Conservation (phyloP, 2,329 filamentous ascomycete genomes). For the Calycina herbarum region DNA sequence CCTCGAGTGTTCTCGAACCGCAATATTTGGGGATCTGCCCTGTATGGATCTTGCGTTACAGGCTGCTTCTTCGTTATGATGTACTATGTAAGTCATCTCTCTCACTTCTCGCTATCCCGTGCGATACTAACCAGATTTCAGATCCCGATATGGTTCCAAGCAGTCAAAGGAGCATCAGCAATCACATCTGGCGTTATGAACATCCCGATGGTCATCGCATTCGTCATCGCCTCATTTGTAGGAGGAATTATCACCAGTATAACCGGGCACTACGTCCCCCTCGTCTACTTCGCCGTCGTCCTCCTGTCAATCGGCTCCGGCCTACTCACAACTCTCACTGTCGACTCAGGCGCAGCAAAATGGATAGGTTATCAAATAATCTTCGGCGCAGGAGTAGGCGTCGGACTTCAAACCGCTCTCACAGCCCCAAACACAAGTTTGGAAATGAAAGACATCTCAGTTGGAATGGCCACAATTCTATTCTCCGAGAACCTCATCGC, state of each 20-base stretch:
- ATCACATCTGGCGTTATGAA: slow-evolving; percentile 12
- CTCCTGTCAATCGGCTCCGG: slow-evolving; percentile 21
- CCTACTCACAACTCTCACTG: slow-evolving; percentile 38
- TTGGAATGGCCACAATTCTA: slow-evolving; percentile 33
- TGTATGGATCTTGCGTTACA: slow-evolving; percentile 21
- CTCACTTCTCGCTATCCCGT: background rate
- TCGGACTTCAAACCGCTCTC: slow-evolving; percentile 30
- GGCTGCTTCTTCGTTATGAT: slow-evolving; percentile 35
- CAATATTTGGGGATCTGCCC: background rate
- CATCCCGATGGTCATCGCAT: slow-evolving; percentile 16
- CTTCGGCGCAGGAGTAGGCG: slow-evolving; percentile 45
- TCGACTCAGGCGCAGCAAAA: slow-evolving; percentile 40
- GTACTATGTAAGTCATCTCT: slow-evolving; percentile 13
- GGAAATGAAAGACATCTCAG: slow-evolving; percentile 23
- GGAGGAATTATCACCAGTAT: slow-evolving; percentile 31
- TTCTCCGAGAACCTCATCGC: slow-evolving; percentile 38
- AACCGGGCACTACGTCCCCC: slow-evolving; percentile 37
- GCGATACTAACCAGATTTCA: background rate
- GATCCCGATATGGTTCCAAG: slow-evolving; percentile 26
- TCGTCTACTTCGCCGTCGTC: slow-evolving; percentile 20
- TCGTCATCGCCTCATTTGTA: slow-evolving; percentile 31
- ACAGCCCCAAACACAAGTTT: slow-evolving; percentile 29
- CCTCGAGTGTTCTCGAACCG: background rate
- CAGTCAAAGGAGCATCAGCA: slow-evolving; percentile 13
- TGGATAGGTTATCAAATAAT: slow-evolving; percentile 52